phyloP scores from a whole-genome alignment of 768 basidiomycete species.

The Lactarius indigo region DNA sequence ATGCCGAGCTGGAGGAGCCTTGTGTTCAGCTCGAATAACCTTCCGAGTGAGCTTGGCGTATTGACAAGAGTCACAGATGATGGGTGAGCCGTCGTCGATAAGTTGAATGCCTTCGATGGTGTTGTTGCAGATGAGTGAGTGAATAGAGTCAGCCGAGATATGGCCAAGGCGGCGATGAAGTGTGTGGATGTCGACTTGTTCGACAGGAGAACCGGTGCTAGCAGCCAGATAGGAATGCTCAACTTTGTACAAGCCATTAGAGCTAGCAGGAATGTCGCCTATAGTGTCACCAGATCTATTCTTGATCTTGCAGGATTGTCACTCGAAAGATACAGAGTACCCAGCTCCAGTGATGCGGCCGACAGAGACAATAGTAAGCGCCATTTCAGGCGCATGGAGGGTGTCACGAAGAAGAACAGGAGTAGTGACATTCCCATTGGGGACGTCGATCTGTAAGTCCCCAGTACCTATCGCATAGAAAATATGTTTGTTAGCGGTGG shows the following conservation, averaged over 20 bases:
- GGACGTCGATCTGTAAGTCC: no score
- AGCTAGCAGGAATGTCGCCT: background rate
- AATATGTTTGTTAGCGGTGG: constrained; percentile 1
- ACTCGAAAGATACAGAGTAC: background rate
- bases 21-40: no score
- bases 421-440: background rate
- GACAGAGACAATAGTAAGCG: constrained; percentile 22
- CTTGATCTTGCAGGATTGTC: background rate
- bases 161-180: background rate
- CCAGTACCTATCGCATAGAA: no score
- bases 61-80: no score
- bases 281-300: background rate
- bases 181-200: background rate
- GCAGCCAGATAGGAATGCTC: background rate
- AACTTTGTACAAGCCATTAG: background rate
- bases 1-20: no score
- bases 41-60: no score
- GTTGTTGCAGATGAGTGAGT: no score
- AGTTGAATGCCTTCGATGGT: no score
- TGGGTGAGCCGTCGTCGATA: no score
- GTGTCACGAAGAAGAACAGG: constrained; percentile 2
- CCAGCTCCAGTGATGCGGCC: constrained; percentile 11
- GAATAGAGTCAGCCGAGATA: no score
- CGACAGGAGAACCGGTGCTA: no score
- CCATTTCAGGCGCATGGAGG: constrained; percentile 18